Evolutionary conservation across 176 grass and related monocot species (phyloP), one percentile per base, ranked within the genome.

Genomic region (Oryza rufipogon): DNA sequence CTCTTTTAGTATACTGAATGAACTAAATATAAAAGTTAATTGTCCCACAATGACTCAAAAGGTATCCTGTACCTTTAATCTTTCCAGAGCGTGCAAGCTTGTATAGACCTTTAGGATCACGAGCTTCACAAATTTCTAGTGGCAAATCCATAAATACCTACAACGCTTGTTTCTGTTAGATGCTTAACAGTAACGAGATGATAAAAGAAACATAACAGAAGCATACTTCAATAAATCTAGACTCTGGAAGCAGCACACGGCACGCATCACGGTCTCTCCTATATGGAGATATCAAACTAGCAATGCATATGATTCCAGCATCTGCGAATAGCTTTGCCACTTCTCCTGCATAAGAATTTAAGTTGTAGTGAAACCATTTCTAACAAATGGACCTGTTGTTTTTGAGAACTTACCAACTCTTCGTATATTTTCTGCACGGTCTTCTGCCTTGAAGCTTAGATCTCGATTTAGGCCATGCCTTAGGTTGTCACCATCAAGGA

Each of bases 51-150:
- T 65, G 15, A 28, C 61, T 70, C 9, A 71, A 81, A 81, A 76
- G 3, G 67, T 1, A 70, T 9, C 51, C 47, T 26, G 9, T 83
- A 99, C 96, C 93, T 94, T 96, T 99, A 77, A 99, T 96, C 78
- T 95, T 99, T 86, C 96, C 96, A 42, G 89, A 73, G 20, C 96
- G 93, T 90, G 96, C 96, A 89, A 95, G 96, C 63, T 89, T 99
- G 86, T 99, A 99, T 61, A 99, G 83, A 42, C 96, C 96, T 96
- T 99, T 99, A 66, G 96, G 91, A 80, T 99, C 96, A 78, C 93
- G 91, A 71, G 91, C 83, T 91, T 96, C 93, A 89, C 96, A 99
- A 87, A 99, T 42, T 91, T 99, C 79, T 80, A 96, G 67, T 51
- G 96, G 96, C 26, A 94, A 76, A 92, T 99, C 80, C 78, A 99